Conservation (phyloP, 345 rosid genomes). For the Citrus sinensis region DVS_A1.0 CM039166.1:24137501-24138000, state of each 20-base stretch:
- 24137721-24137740: slow-evolving; percentile 67
- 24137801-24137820: background rate
- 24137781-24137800: slow-evolving; percentile 9
- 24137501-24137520: background rate
- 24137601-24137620: background rate
- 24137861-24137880: background rate
- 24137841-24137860: background rate
- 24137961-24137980: background rate
- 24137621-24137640: background rate
- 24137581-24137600: background rate
- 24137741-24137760: slow-evolving; percentile 83
- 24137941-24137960: background rate
- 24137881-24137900: background rate
- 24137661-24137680: slow-evolving; percentile 72
- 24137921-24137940: background rate
- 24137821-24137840: background rate
- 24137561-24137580: background rate
- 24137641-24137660: slow-evolving; percentile 38
- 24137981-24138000: background rate
- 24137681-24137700: slow-evolving; percentile 73
- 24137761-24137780: slow-evolving; percentile 15
- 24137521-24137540: background rate
- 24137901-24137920: too few relatives aligned
- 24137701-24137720: slow-evolving; percentile 69
- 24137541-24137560: background rate